phyloP scores from a whole-genome alignment of 208 protist species.

The Leishmania guyanensis region DNA sequence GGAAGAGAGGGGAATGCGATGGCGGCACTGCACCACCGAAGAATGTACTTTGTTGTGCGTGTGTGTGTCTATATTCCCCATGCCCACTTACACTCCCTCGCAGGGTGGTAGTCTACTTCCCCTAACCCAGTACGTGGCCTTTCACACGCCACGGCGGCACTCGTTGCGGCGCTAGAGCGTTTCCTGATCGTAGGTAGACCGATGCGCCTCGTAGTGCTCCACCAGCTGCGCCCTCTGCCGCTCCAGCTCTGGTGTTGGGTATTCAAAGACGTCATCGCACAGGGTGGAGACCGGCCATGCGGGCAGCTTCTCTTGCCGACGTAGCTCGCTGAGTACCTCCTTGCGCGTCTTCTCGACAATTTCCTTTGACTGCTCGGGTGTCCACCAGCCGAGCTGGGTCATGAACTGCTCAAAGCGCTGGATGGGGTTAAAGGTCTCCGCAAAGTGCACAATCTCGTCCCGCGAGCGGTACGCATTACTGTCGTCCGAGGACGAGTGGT shows the following conservation, averaged over 20 bases:
- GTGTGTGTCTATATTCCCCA: not conserved
- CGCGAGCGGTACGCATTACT: conserved; percentile 85
- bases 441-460: conserved; percentile 68
- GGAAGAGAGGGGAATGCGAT: not conserved
- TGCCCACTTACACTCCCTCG: not conserved
- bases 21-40: not conserved
- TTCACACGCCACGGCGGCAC: not conserved
- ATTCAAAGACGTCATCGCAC: conserved; percentile 68
- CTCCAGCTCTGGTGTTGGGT: conserved; percentile 48
- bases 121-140: not conserved
- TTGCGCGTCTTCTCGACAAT: conserved; percentile 48
- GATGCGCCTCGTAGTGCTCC: conserved; percentile 63
- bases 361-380: conserved; percentile 40
- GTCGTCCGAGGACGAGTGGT: conserved; percentile 97
- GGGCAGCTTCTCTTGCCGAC: conserved; percentile 72
- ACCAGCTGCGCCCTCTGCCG: conserved; percentile 50
- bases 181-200: conserved; percentile 50
- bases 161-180: conserved; percentile 26
- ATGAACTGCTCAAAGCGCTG: conserved; percentile 74
- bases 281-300: conserved; percentile 55
- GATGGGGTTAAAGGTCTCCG: conserved; percentile 60
- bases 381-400: conserved; percentile 62
- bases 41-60: not conserved
- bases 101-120: too few relatives aligned
- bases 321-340: conserved; percentile 58